Evolutionary conservation across 139 green algal genomes (phyloP), one percentile per base, ranked within the genome.

Genomic region (Mesotaenium endlicherianum): DNA sequence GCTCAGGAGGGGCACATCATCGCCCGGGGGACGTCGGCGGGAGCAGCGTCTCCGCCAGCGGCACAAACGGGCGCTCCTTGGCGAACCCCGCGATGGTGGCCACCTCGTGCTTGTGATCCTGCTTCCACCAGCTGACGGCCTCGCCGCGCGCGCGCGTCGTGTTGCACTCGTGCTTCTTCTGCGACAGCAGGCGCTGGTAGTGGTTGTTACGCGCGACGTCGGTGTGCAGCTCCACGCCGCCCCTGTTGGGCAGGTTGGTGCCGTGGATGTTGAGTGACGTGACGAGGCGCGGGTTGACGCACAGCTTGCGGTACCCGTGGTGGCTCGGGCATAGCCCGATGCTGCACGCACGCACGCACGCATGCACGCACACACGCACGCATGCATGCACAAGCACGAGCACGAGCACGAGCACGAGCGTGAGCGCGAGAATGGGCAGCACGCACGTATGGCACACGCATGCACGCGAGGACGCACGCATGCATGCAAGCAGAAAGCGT

Each of bases 151-250:
- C 26, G 38, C 79, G 31, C n/a, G n/a, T 31, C 60, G 49, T 70
- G 8, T 45, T 79, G 76, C 76, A 83, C n/a, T 36, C 55, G 11
- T 67, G 34, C 3, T 17, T 42, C 30, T 67, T 6, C 31, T 6
- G 17, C 16, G 34, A 4, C 67, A 83, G 31, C 53, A 83, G 53
- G 6, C 76, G 50, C 53, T 79, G 76, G 40, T 38, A 83, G 14
- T 38, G 60, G 38, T 83, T 83, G 30, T 77, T 42, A 11, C 36
- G 53, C 30, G 76, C 76, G 31, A 53, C 67, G 14, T 75, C 57
- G 16, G 76, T 79, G 67, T 83, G 50, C 44, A 83, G 26, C n/a
- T 83, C 76, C 41, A 83, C 40, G 43, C 76, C 76, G 60, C 76
- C 76, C 30, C 34, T 58, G 38, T 31, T 36, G 31, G 76, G 76